Conservation (phyloP, 352 stramenopile species). For the Lagenidium giganteum region DNA sequence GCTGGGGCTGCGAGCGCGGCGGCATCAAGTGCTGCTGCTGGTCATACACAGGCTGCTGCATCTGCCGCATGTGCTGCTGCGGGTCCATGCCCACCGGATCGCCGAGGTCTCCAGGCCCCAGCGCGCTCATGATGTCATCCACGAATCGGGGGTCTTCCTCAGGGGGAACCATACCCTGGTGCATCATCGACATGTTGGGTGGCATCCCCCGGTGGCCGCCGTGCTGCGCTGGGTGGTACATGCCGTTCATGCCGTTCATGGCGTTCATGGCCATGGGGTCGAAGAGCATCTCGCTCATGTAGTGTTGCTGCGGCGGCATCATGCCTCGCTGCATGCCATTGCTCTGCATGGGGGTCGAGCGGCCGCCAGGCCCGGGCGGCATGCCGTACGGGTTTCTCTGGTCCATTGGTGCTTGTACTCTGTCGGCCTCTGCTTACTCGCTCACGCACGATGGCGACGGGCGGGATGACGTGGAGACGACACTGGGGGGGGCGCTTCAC, state of each 20-base stretch:
- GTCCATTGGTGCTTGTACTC: no score
- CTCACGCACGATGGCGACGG: no score
- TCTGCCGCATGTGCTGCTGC: conserved; percentile 46
- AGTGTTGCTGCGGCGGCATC: conserved; percentile 50
- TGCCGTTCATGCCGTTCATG: conserved; percentile 48
- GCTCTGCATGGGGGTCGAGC: conserved; percentile 34
- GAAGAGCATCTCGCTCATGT: conserved; percentile 80
- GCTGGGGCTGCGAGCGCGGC: conserved; percentile 26
- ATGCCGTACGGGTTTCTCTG: conserved; percentile 62
- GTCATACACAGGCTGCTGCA: conserved; percentile 55
- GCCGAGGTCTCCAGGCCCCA: conserved; percentile 47
- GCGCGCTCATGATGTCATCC: conserved; percentile 58
- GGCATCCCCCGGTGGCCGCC: conserved; percentile 24
- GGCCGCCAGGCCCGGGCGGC: conserved; percentile 22
- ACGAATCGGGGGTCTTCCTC: conserved; percentile 68
- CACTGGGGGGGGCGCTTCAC: no score
- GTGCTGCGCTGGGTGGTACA: conserved; percentile 1
- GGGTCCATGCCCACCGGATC: conserved; percentile 32
- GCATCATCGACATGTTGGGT: conserved; percentile 31
- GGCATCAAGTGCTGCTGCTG: conserved; percentile 52
- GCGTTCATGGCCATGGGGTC: conserved; percentile 56
- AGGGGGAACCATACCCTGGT: conserved; percentile 44
- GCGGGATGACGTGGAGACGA: no score
- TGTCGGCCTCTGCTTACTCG: no score
- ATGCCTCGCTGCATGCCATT: conserved; percentile 26